Base-by-base conservation (phyloP, 139 green algal genomes). In the Picochlorum sp. region DNA sequence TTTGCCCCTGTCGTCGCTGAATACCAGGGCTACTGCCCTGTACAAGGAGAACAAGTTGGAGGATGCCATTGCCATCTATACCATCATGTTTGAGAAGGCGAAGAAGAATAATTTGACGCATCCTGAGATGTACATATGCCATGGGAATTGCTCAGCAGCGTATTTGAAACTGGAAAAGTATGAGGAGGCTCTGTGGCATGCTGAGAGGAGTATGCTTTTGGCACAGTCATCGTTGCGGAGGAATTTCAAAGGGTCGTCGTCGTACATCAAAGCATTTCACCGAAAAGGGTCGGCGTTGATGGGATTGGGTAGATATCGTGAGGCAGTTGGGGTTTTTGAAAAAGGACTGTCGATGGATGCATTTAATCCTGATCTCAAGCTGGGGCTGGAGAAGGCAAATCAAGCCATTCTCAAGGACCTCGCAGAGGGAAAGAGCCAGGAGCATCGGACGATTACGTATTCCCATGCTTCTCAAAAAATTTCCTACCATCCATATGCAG, bases 271-370 rank as follows among this genome's bases (percentile, higher is more conserved):
- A 56, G 65, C 75, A 4, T 78, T 81, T 45, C 34, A 66, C 28
- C 71, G 76, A 9, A 84, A 86, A 45, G 84, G 81, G 11, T 56
- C 70, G 15, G 86, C 84, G 18, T 70, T 85, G 34, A 64, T 83
- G 56, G 83, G 65, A 0, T 56, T 91, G 34, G 46, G 68, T 3
- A 41, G 64, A 2, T 64, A 76, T 67, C 61, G 69, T 4, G 65
- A 78, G 23, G 81, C 79, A 2, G 46, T 63, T 3, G n/a, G 20
- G 1, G 44, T 56, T 1, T 68, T 79, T 50, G 64, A 84, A 64
- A 59, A 75, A 20, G 83, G 74, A 20, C 56, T 86, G 18, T 56
- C 52, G n/a, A n/a, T 79, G 20, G 75, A 89, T 51, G 79, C 85
- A 2, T 69, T 79, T 18, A 74, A 86, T 67, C 32, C 34, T 0